A percentile compares a stretch with the other conserved stretches of the same genome.
phyloP scores from a whole-genome alignment of 2,329 filamentous ascomycete species.

The Penicillium sp. region DNA sequence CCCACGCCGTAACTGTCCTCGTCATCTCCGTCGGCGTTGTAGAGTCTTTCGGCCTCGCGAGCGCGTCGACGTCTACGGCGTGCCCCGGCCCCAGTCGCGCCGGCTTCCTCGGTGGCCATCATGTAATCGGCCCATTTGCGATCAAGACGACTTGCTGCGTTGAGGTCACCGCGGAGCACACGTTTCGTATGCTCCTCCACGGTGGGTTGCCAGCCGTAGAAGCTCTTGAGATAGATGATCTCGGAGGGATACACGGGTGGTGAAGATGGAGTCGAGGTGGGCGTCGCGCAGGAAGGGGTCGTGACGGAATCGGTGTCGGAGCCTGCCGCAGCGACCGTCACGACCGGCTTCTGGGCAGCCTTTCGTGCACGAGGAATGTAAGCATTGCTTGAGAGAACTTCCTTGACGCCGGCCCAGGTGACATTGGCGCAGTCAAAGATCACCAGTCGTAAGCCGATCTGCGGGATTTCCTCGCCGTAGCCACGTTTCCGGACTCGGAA shows the following conservation, averaged over 20 bases:
- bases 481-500: constrained; percentile 66
- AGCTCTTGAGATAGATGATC: constrained; percentile 83
- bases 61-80: constrained; percentile 69
- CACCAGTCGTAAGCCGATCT: constrained; percentile 65
- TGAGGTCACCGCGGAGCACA: constrained; percentile 69
- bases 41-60: constrained; percentile 71
- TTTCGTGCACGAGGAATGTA: constrained; percentile 55
- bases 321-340: constrained; percentile 30
- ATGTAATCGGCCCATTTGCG: constrained; percentile 91
- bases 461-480: constrained; percentile 45
- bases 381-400: constrained; percentile 79
- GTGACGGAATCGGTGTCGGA: constrained; percentile 15
- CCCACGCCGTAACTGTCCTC: constrained; percentile 37
- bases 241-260: constrained; percentile 58
- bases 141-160: constrained; percentile 71
- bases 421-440: constrained; percentile 90
- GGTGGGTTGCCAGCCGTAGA: constrained; percentile 91
- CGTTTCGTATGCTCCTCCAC: constrained; percentile 90
- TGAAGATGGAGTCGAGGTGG: constrained; percentile 19
- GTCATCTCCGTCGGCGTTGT: constrained; percentile 73
- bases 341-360: constrained; percentile 16
- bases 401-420: constrained; percentile 85
- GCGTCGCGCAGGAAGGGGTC: constrained; percentile 23
- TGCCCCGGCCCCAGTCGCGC: constrained; percentile 52
- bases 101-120: constrained; percentile 83